Evolutionary conservation across 2,329 filamentous ascomycete species (phyloP).

Genomic region (Coniochaeta sp.): DNA sequence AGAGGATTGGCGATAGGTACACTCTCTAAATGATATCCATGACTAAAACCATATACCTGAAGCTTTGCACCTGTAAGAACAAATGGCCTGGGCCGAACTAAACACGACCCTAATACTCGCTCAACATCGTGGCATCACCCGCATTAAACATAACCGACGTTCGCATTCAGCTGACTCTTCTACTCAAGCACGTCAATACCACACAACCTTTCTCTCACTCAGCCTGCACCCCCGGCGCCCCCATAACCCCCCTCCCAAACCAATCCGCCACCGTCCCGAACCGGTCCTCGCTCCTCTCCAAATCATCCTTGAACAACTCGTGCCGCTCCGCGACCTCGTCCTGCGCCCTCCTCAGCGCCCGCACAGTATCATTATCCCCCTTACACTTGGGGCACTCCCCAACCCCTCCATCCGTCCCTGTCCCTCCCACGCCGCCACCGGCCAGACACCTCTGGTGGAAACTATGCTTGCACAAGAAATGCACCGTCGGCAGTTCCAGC

Average conservation of each 20-base stretch:
- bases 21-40: no score
- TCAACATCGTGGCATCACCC: no score
- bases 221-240: constrained; percentile 30
- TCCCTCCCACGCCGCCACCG: constrained; percentile 23
- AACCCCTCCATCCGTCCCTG: constrained; percentile 32
- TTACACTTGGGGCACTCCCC: constrained; percentile 82
- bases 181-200: no score
- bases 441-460: constrained; percentile 86
- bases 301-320: constrained; percentile 77
- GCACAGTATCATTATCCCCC: constrained; percentile 77
- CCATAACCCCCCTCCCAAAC: constrained; percentile 92
- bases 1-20: no score
- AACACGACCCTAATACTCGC: no score
- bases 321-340: constrained; percentile 80
- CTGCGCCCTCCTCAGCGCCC: constrained; percentile 79
- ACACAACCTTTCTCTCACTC: no score
- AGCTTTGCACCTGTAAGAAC: no score
- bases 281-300: constrained; percentile 70
- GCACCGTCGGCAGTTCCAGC: constrained; percentile 82
- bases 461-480: constrained; percentile 94
- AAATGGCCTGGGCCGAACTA: no score
- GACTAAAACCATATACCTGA: no score
- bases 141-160: no score
- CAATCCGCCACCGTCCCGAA: constrained; percentile 92
- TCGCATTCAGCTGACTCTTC: no score